These are phyloP conservation scores for Lasiosphaeria ovina DNA, from an alignment of 495 filamentous ascomycete species.

Conservation along the genomic window DNA sequence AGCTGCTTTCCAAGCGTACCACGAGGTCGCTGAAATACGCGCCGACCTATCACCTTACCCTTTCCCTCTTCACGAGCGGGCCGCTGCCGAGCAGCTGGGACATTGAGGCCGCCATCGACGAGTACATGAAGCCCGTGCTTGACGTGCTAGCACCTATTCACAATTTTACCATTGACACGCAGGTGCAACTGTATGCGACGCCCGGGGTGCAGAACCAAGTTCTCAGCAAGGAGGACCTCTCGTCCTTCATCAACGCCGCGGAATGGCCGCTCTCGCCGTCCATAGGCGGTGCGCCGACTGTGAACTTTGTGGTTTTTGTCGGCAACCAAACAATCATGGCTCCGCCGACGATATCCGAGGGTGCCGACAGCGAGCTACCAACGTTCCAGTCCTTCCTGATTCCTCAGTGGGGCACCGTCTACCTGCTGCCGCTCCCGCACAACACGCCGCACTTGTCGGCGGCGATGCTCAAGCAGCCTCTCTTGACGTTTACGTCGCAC, in stretches of 20 bases:
- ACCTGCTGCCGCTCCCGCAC: slow-evolving; percentile 65
- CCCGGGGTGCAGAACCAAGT: slow-evolving; percentile 69
- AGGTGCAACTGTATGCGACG: slow-evolving; percentile 87
- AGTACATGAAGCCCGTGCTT: slow-evolving; percentile 80
- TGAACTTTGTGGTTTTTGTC: slow-evolving; percentile 93
- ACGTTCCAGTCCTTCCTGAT: slow-evolving; percentile 88
- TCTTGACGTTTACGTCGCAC: slow-evolving; percentile 89
- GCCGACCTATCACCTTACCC: slow-evolving; percentile 91
- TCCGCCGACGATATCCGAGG: slow-evolving; percentile 33
- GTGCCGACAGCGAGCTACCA: slow-evolving; percentile 56
- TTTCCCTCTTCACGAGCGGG: slow-evolving; percentile 86
- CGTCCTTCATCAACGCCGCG: slow-evolving; percentile 93
- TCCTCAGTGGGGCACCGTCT: slow-evolving; percentile 94
- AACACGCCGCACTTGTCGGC: slow-evolving; percentile 36
- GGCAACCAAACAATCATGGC: slow-evolving; percentile 49
- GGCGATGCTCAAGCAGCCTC: slow-evolving; percentile 68
- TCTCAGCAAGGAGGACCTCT: slow-evolving; percentile 81
- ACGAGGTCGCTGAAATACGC: slow-evolving; percentile 87
- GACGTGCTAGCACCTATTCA: slow-evolving; percentile 75
- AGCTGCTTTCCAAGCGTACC: slow-evolving; percentile 55
- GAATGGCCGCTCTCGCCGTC: slow-evolving; percentile 96
- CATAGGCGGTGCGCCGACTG: slow-evolving; percentile 86
- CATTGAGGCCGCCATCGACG: slow-evolving; percentile 75
- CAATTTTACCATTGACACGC: slow-evolving; percentile 95
- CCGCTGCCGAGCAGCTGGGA: slow-evolving; percentile 84